Percentiles rank a stretch among this genome's conserved stretches.
Evolutionary conservation across 2,329 filamentous ascomycete species (phyloP).

Genomic region (Pseudogymnoascus pannorum): DNA sequence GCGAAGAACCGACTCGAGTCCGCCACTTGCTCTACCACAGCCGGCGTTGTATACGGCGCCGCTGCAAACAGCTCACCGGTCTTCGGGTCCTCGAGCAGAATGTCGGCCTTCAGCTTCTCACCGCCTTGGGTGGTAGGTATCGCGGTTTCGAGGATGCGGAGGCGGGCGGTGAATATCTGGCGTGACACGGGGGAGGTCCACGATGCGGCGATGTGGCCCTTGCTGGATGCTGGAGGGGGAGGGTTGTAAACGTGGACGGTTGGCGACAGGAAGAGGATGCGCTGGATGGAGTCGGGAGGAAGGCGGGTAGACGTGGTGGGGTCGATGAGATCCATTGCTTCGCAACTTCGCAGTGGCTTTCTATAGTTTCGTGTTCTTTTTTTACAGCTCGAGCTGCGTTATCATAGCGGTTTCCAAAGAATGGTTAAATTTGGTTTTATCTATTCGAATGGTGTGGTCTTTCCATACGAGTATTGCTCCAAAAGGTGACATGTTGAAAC

Average conservation of each 20-base stretch:
- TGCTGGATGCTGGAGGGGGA: constrained; percentile 68
- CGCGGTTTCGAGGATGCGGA: constrained; percentile 72
- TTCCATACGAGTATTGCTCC: neutral
- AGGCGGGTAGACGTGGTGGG: constrained; percentile 62
- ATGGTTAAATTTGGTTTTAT: neutral
- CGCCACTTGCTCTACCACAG: constrained; percentile 66
- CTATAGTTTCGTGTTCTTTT: neutral
- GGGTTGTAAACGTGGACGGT: constrained; percentile 82
- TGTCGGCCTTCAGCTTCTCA: constrained; percentile 61
- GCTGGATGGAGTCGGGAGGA: constrained; percentile 72
- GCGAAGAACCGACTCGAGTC: constrained; percentile 84
- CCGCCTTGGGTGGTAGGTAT: constrained; percentile 35
- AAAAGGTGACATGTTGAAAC: neutral
- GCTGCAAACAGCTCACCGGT: constrained; percentile 75
- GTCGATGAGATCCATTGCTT: constrained; percentile 40
- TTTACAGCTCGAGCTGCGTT: neutral
- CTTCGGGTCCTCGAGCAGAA: constrained; percentile 69
- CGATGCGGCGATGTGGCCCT: constrained; percentile 67
- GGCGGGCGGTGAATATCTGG: constrained; percentile 78
- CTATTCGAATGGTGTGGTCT: neutral
- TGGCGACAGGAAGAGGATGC: constrained; percentile 69
- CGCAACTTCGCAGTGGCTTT: neutral
- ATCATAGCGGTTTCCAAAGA: neutral
- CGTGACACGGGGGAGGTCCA: constrained; percentile 67
- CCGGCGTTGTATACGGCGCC: constrained; percentile 62